Evolutionary conservation across 2,329 filamentous ascomycete species (phyloP), one percentile per base, ranked within the genome.

Genomic region (Fusarium buharicum): DNA sequence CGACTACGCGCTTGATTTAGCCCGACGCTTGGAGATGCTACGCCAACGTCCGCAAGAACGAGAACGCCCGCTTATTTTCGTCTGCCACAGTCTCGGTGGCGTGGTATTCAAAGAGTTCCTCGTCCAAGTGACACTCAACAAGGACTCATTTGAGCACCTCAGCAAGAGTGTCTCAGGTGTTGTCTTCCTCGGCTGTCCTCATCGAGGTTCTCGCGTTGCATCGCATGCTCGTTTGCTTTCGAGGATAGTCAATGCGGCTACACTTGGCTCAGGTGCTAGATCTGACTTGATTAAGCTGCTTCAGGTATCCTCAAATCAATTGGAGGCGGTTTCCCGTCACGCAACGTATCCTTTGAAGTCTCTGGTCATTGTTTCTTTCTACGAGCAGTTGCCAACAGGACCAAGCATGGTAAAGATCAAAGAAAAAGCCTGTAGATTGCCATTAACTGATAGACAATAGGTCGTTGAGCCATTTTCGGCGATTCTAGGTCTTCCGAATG

Each of bases 401-500:
- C 33, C 33, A 16, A 34, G 33, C 33, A 34, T 34, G 33, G 33
- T 34, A 17, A n/a, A n/a, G n/a, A n/a, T n/a, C n/a, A n/a, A n/a
- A n/a, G n/a, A n/a, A n/a, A n/a, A n/a, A n/a, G n/a, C n/a, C n/a
- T n/a, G n/a, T n/a, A n/a, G n/a, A n/a, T n/a, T n/a, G n/a, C n/a
- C n/a, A 10, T 9, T 9, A 7, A 18, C 34, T 18, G 2, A 17
- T 4, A 11, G 3, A 2, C 16, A 7, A 11, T 27, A 54, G 50
- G 24, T 54, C 22, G 50, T 54, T 28, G 44, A 43, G 11, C 36
- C 27, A n/a, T 54, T 48, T 13, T 54, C 50, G 11, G 43, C 50
- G 14, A 54, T 54, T 7, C 37, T 54, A 4, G 43, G 37, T 11
- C 18, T 54, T 9, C 50, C 43, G 3, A 54, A 54, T 13, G 50